Percentiles rank a stretch among this genome's conserved stretches.
phyloP scores from a whole-genome alignment of 2,329 filamentous ascomycete genomes.

The Scedosporium boydii region DNA sequence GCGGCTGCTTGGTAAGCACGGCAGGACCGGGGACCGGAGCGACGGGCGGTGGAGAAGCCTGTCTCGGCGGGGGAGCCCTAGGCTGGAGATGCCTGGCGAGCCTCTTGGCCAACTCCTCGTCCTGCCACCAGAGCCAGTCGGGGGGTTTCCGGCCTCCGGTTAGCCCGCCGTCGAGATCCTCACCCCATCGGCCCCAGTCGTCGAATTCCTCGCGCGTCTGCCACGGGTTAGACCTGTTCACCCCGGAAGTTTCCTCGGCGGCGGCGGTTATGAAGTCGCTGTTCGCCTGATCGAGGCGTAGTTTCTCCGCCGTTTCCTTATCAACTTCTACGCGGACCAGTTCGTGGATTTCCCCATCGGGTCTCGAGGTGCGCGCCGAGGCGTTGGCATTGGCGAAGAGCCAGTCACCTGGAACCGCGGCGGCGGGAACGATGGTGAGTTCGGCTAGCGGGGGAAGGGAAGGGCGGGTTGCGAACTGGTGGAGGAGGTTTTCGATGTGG shows the following conservation, averaged over 20 bases:
- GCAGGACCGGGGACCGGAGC: constrained; percentile 20
- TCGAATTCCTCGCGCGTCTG: constrained; percentile 24
- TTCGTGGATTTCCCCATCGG: constrained; percentile 18
- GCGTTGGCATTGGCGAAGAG: constrained; percentile 20
- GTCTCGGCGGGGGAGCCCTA: constrained; percentile 9
- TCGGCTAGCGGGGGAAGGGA: constrained; percentile 25
- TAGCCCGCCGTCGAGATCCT: constrained; percentile 10
- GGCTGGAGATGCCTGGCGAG: constrained; percentile 35
- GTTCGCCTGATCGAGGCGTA: neutral
- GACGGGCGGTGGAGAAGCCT: constrained; percentile 7
- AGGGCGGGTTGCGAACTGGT: constrained; percentile 23
- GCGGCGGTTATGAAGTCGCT: neutral
- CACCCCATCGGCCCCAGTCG: constrained; percentile 35
- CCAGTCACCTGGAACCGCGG: constrained; percentile 27
- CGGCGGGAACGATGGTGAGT: constrained; percentile 34
- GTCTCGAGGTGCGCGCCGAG: neutral
- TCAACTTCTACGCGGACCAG: constrained; percentile 20
- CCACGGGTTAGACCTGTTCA: neutral
- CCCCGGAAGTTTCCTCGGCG: neutral
- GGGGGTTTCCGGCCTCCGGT: neutral
- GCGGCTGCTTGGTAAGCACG: constrained; percentile 22
- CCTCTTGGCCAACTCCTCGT: constrained; percentile 34
- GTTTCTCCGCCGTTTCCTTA: neutral
- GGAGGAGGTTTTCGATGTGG: constrained; percentile 30
- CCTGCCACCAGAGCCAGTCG: constrained; percentile 33